A percentile compares a stretch with the other conserved stretches of the same genome.
These are phyloP conservation scores for Colletotrichum cereale DNA, from an alignment of 2,329 filamentous ascomycete genomes.

Conservation along the genomic window DNA sequence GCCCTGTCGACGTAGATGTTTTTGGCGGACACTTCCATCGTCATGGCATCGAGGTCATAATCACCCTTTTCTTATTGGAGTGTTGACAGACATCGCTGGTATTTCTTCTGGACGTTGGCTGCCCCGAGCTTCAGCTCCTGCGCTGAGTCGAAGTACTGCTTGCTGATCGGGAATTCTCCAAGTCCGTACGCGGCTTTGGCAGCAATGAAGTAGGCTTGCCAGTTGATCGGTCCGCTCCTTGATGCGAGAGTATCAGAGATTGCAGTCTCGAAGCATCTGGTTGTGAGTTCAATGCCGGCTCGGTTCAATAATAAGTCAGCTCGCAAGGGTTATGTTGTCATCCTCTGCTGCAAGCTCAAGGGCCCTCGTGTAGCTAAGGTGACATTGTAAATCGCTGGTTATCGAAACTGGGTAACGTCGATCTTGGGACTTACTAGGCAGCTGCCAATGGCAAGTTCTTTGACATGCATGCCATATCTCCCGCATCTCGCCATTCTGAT, in stretches of 20 bases:
- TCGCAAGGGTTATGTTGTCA: constrained; percentile 41
- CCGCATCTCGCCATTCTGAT: constrained; percentile 38
- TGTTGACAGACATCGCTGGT: constrained; percentile 38
- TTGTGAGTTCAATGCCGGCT: constrained; percentile 49
- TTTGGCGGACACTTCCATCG: constrained; percentile 33
- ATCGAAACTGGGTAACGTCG: rapidly evolving
- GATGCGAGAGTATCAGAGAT: constrained; percentile 50
- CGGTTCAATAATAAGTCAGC: constrained; percentile 47
- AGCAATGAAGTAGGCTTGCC: constrained; percentile 51
- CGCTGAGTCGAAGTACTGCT: constrained; percentile 44
- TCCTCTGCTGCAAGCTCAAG: constrained; percentile 43
- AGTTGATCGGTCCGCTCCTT: constrained; percentile 44
- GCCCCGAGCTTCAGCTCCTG: constrained; percentile 43
- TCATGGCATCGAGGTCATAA: constrained; percentile 40
- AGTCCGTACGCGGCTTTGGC: constrained; percentile 52
- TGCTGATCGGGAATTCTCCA: constrained; percentile 46
- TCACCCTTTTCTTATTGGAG: constrained; percentile 33
- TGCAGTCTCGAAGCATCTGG: constrained; percentile 50
- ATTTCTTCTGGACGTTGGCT: constrained; percentile 41
- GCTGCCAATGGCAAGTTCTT: constrained; percentile 49
- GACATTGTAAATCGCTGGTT: neutral
- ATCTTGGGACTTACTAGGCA: constrained; percentile 46
- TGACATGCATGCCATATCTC: constrained; percentile 45
- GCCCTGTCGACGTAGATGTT: constrained; percentile 44
- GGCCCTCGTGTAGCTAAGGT: constrained; percentile 50